Evolutionary conservation across 176 grass and related monocot species (phyloP), one percentile per base, ranked within the genome.

Genomic region (Oryza glaberrima): DNA sequence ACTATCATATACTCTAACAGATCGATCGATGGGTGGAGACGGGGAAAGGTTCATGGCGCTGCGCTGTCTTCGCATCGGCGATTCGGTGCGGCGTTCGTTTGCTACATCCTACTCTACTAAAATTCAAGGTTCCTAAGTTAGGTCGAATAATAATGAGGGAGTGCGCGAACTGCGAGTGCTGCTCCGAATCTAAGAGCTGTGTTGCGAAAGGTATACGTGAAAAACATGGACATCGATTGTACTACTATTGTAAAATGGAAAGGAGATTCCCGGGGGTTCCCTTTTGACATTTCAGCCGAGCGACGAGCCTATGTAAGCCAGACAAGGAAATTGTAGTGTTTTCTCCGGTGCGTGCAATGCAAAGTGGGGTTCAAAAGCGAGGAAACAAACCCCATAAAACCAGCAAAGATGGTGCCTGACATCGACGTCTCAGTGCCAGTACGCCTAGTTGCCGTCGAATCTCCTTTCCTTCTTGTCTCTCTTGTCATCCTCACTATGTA

Each of bases 361-460:
- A 1, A 47, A 77, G 67, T 67, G 67, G 73, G 67, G 73, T 9
- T 36, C 34, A 60, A 81, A 86, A 77, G 83, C 11, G 78, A 64
- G 5, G 79, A 15, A 45, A 68, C 83, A 78, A 12, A 25, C 19
- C 68, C 79, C 79, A 15, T 1, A 0, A 67, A 82, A 83, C 36
- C 69, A 61, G 83, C 79, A 3, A 79, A 86, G 34, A 34, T 72
- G 73, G 56, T 78, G 23, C 64, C 8, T 66, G 83, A 85, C 78
- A 38, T 82, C 44, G 73, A 82, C 88, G 48, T 65, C 13, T 66
- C 77, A 19, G 46, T 73, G 80, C 85, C 49, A 58, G 30, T 56
- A n/a, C 45, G 75, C 32, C 35, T 58, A 26, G 76, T 77, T 77
- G 83, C 68, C 67, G 69, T 76, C 25, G 73, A 86, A 90, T 90